Evolutionary conservation across 1,284 basidiomycete genomes (phyloP).

Genomic region (Puccinia triticina): DNA sequence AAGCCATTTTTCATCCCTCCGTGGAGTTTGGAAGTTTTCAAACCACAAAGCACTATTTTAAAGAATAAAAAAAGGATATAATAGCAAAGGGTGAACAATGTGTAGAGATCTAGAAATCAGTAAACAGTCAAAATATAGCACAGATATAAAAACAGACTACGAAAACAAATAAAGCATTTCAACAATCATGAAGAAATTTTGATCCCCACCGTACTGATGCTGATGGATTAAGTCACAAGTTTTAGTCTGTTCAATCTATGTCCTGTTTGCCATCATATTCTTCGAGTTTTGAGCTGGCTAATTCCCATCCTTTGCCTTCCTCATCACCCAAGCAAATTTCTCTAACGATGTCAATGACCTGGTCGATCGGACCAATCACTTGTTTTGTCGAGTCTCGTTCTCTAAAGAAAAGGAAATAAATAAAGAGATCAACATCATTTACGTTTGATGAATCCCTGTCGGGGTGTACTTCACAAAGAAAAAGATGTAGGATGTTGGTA

Average conservation of each 20-base stretch:
- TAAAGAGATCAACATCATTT: background rate
- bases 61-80: too few species aligned
- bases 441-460: background rate
- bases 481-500: background rate
- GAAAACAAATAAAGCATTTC: too few species aligned
- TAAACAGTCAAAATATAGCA: too few species aligned
- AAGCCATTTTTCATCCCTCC: too few species aligned
- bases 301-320: slow-evolving; percentile 35
- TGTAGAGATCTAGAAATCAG: too few species aligned
- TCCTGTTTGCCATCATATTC: slow-evolving; percentile 51
- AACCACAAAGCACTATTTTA: too few species aligned
- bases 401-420: slow-evolving; percentile 6
- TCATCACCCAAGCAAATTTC: slow-evolving; percentile 43
- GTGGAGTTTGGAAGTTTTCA: too few species aligned
- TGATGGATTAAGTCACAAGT: background rate
- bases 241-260: slow-evolving; percentile 4
- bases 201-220: too few species aligned
- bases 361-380: slow-evolving; percentile 48
- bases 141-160: too few species aligned
- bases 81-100: too few species aligned
- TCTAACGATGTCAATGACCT: slow-evolving; percentile 36
- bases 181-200: too few species aligned
- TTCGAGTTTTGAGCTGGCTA: slow-evolving; percentile 36
- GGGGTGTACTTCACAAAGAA: background rate
- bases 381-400: slow-evolving; percentile 51